Percentiles rank a stretch among this genome's conserved stretches.
These are phyloP conservation scores for Blastobotrys robertii DNA, from an alignment of 805 yeast species.

Conservation along the genomic window DNA sequence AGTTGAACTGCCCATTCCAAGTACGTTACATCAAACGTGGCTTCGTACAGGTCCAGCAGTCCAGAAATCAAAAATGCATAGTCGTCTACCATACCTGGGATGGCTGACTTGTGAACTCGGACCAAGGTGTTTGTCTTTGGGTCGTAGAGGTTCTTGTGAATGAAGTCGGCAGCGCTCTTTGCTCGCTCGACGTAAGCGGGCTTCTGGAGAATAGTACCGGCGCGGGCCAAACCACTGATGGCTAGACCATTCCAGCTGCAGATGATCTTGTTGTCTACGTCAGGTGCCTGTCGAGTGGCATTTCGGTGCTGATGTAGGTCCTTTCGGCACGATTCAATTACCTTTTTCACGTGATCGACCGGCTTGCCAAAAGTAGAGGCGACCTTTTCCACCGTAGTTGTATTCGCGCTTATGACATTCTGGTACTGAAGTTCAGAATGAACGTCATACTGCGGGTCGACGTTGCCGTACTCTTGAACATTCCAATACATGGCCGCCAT, in stretches of 20 bases:
- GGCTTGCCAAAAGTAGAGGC: constrained; percentile 27
- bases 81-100: constrained; percentile 28
- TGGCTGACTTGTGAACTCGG: constrained; percentile 15
- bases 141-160: constrained; percentile 18
- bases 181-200: constrained; percentile 20
- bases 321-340: constrained; percentile 19
- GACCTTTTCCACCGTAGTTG: constrained; percentile 20
- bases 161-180: constrained; percentile 18
- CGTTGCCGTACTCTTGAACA: constrained; percentile 29
- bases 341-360: constrained; percentile 12
- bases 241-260: constrained; percentile 31
- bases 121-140: constrained; percentile 10
- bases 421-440: constrained; percentile 23
- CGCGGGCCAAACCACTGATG: constrained; percentile 28
- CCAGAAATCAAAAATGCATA: constrained; percentile 29
- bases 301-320: constrained; percentile 20
- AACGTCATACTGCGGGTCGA: constrained; percentile 25
- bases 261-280: constrained; percentile 28
- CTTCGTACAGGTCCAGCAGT: constrained; percentile 27
- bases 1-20: constrained; percentile 24
- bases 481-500: constrained; percentile 29
- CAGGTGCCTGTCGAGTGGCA: constrained; percentile 18
- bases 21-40: constrained; percentile 21
- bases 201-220: constrained; percentile 16
- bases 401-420: constrained; percentile 26